Evolutionary conservation across 2,329 filamentous ascomycete genomes (phyloP), one percentile per base, ranked within the genome.

Genomic region (Fusarium chuoi): DNA sequence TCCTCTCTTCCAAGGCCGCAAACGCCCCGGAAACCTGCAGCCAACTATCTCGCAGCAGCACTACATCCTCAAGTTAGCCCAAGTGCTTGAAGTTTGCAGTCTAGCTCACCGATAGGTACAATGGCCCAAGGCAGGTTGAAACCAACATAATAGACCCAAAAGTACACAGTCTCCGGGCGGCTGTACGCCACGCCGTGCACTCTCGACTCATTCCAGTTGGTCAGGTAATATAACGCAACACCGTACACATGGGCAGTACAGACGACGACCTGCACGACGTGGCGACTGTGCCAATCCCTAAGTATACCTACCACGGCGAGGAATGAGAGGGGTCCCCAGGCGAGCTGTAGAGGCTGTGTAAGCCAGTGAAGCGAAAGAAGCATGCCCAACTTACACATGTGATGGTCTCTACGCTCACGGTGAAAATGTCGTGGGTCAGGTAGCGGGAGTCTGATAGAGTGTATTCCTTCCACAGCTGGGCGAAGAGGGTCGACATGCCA

Each of bases 391-490:
- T 78, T 83, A 95, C 93, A 46, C 91, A 91, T 3, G 95, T 97
- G 71, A 97, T 90, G 24, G 88, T 90, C 86, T 98, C 95, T 82
- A 97, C 92, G 81, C 93, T 95, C n/a, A 97, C 85, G 76, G 96
- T 94, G 78, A 97, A 95, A 3, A 92, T 88, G 79, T 96, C 93
- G 24, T 91, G 90, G 6, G 92, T 95, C 76, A 98, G 85, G 79
- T 98, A 98, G 48, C 95, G 89, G 62, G 94, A 97, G 83, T 98
- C 95, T 6, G 93, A 95, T 39, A 95, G 87, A 7, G 93, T 88
- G 81, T 98, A 98, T 82, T 98, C 95, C 80, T 98, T 98, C 95
- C 95, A 98, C 49, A 97, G 86, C 84, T 98, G 94, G 6, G 92
- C 94, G 64, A 95, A 92, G 13, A 96, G 83, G 62, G 91, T 90